Evolutionary conservation across 2,329 filamentous ascomycete genomes (phyloP).

Genomic region (Trichoderma endophyticum): DNA sequence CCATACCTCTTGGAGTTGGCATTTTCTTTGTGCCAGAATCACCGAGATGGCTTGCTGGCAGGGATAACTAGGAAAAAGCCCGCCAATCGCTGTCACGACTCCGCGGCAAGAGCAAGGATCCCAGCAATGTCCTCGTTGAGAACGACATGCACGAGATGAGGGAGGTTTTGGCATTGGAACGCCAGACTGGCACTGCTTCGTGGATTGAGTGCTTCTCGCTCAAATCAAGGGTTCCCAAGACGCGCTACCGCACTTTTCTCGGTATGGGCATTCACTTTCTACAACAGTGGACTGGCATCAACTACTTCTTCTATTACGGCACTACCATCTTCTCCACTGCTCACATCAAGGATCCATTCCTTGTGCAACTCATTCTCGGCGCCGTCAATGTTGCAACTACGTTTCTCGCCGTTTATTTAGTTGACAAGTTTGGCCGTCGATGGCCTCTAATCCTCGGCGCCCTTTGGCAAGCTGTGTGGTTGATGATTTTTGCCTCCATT

Average conservation of each 20-base stretch:
- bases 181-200: conserved; percentile 43
- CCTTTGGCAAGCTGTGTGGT: conserved; percentile 64
- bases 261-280: conserved; percentile 62
- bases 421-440: conserved; percentile 66
- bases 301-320: conserved; percentile 65
- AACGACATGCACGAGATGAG: conserved; percentile 53
- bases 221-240: conserved; percentile 49
- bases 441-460: conserved; percentile 64
- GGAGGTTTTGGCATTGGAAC: conserved; percentile 45
- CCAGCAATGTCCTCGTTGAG: conserved; percentile 43
- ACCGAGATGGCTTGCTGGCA: conserved; percentile 53
- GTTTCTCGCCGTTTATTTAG: conserved; percentile 64
- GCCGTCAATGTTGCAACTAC: conserved; percentile 67
- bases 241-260: conserved; percentile 62
- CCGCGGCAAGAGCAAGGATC: conserved; percentile 48
- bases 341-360: conserved; percentile 62
- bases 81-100: conserved; percentile 51
- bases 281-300: conserved; percentile 64
- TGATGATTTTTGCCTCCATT: conserved; percentile 61
- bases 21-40: conserved; percentile 55
- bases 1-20: conserved; percentile 50
- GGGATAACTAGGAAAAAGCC: conserved; percentile 46
- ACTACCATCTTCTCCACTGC: conserved; percentile 65
- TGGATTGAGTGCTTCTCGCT: conserved; percentile 62
- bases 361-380: conserved; percentile 65